Base-by-base conservation (phyloP, 2,329 filamentous ascomycete genomes). In the Trichoderma sp. region DNA sequence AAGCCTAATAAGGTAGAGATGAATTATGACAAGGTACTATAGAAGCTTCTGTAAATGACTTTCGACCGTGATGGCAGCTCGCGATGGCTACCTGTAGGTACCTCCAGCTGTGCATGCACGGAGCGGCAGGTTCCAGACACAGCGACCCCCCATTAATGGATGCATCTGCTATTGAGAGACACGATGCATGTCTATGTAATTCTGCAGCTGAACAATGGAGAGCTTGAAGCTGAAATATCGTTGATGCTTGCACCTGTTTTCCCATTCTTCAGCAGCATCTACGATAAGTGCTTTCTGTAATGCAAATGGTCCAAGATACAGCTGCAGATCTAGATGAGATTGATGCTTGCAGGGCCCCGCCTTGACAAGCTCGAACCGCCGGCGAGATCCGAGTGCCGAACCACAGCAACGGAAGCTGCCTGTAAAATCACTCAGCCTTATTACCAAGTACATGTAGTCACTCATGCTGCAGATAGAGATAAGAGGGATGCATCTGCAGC, bases 371-470 rank as follows among this genome's bases (percentile, higher is more conserved):
- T 48, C 26, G 21, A 39, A 26, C 15, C 52, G 5, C 21, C 56
- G 19, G 56, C 59, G 41, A 62, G 59, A 62, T 62, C 48, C 59
- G 59, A 54, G 39, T 62, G 59, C 45, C 59, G 59, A 62, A 28
- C 39, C 19, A 7, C 3, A 54, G 24, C 39, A 45, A 54, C 15
- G 39, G 19, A 7, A 34, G 47, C 30, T 3, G 21, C 21, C 21
- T 54, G 39, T 15, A 39, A 39, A 39, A 39, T 39, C 34, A 39
- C 34, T 39, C 12, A 39, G 34, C 34, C 34, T 12, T 48, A 48
- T 12, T 48, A 48, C 19, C 17, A 21, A 48, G 19, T 5, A 48
- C 17, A 15, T 44, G 7, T 30, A 7, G 28, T 7, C 6, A 7
- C 28, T 30, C 28, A 30, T 4, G 28, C 3, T 30, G 3, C 21